Percentiles rank a stretch among this genome's conserved stretches.
Evolutionary conservation across 106 monocot species (phyloP).

Genomic region (Allium fistulosum): DNA sequence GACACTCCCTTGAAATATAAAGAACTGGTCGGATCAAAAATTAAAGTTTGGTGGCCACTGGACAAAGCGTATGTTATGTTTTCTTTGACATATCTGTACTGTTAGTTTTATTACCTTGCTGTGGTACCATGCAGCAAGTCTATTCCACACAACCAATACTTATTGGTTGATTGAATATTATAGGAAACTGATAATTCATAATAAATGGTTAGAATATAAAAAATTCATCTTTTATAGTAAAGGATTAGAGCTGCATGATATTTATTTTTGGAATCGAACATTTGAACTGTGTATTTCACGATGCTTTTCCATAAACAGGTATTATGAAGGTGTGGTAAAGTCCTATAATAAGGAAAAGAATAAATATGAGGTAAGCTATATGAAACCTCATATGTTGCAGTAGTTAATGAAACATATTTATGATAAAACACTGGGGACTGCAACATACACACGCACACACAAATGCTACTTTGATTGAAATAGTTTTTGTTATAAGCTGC

Average conservation of each 20-base stretch:
- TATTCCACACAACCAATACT: neutral
- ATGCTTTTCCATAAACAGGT: constrained; percentile 33
- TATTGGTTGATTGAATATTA: neutral
- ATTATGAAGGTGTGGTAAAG: constrained; percentile 71
- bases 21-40: constrained; percentile 63
- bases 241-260: too few relatives aligned
- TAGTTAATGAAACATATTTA: too few relatives aligned
- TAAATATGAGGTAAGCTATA: constrained; percentile 57
- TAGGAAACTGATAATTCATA: too few relatives aligned
- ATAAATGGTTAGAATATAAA: too few relatives aligned
- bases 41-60: constrained; percentile 98
- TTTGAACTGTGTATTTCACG: too few relatives aligned
- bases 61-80: constrained; percentile 62
- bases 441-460: too few relatives aligned
- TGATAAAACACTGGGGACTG: too few relatives aligned
- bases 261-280: too few relatives aligned
- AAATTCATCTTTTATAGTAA: too few relatives aligned
- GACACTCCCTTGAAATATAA: constrained; percentile 11
- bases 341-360: constrained; percentile 63
- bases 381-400: too few relatives aligned
- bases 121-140: neutral
- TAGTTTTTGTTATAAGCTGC: too few relatives aligned
- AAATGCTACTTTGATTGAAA: too few relatives aligned
- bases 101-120: neutral
- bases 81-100: neutral